Evolutionary conservation across 1,139 yeast genomes (phyloP).

Genomic region (Nadsonia commutata): DNA sequence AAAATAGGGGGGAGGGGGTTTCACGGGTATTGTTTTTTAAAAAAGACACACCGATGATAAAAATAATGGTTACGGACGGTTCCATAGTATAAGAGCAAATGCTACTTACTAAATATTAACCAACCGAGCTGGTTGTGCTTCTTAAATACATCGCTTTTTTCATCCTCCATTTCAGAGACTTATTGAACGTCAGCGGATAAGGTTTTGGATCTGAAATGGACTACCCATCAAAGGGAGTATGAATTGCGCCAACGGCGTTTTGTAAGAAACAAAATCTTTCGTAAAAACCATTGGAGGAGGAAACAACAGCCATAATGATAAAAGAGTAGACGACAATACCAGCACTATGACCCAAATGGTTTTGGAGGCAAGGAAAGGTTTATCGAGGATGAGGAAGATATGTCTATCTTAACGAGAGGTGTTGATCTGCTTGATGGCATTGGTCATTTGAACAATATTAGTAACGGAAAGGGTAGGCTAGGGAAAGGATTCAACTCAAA

Average conservation of each 20-base stretch:
- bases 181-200: constrained; percentile 52
- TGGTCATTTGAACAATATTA: constrained; percentile 48
- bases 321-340: constrained; percentile 82
- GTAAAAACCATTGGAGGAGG: constrained; percentile 47
- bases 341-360: constrained; percentile 73
- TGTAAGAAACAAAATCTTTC: constrained; percentile 62
- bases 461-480: constrained; percentile 75
- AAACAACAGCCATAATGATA: constrained; percentile 76
- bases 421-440: constrained; percentile 35
- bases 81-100: too few species aligned
- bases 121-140: too few species aligned
- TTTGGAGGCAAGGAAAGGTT: constrained; percentile 85
- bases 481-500: constrained; percentile 84
- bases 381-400: constrained; percentile 66
- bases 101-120: too few species aligned
- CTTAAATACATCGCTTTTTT: too few species aligned
- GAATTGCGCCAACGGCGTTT: constrained; percentile 80
- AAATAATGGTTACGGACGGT: too few species aligned
- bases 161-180: constrained; percentile 64
- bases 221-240: constrained; percentile 86
- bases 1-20: too few species aligned
- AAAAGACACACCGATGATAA: too few species aligned
- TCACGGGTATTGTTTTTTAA: too few species aligned
- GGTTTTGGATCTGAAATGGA: constrained; percentile 68
- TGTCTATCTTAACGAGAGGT: constrained; percentile 27